Conservation (phyloP, 768 basidiomycete genomes). For the Kwoniella botswanensis region DNA sequence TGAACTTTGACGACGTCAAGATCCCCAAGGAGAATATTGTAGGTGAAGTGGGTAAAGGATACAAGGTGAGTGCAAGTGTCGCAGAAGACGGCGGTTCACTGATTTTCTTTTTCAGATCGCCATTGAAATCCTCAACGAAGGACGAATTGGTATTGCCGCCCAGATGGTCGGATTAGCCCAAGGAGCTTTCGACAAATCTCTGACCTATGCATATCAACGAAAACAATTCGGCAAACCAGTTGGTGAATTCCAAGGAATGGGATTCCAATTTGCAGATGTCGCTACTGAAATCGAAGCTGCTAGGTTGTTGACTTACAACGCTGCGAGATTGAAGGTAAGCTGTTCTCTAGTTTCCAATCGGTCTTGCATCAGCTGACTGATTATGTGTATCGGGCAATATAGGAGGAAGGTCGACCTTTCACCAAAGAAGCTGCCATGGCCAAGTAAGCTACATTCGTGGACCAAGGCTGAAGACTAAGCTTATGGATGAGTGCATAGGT, state of each 20-base stretch:
- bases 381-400: slow-evolving; percentile 14
- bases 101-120: slow-evolving; percentile 67
- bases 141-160: slow-evolving; percentile 95
- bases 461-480: background rate
- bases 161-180: slow-evolving; percentile 99
- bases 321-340: slow-evolving; percentile 70
- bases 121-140: slow-evolving; percentile 96
- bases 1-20: slow-evolving; percentile 91
- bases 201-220: slow-evolving; percentile 93
- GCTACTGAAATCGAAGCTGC: slow-evolving; percentile 89
- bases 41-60: slow-evolving; percentile 79
- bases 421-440: slow-evolving; percentile 98
- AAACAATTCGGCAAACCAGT: slow-evolving; percentile 92
- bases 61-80: slow-evolving; percentile 66
- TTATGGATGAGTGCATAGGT: slow-evolving; percentile 53
- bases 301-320: slow-evolving; percentile 91
- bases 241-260: slow-evolving; percentile 91
- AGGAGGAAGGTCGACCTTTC: slow-evolving; percentile 86
- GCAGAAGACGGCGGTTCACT: background rate
- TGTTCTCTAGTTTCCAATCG: background rate
- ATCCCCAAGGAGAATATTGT: slow-evolving; percentile 85
- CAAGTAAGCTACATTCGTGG: slow-evolving; percentile 61
- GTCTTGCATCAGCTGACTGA: too few relatives aligned
- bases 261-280: slow-evolving; percentile 88
- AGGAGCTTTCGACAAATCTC: slow-evolving; percentile 92